These are phyloP conservation scores for Fusarium annulatum DNA, from an alignment of 2,329 filamentous ascomycete species.

Conservation along the genomic window DNA sequence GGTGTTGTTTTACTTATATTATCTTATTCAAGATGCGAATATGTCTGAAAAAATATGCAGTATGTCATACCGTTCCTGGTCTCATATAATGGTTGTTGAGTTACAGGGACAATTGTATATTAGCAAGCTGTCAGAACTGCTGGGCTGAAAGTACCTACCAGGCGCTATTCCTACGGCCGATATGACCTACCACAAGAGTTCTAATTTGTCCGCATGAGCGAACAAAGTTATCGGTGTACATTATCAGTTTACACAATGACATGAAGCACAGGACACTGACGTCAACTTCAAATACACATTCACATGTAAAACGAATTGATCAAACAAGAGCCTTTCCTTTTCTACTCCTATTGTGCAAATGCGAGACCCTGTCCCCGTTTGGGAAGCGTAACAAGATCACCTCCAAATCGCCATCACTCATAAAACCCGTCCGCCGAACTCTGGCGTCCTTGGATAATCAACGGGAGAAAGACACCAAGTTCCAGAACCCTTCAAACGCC, in stretches of 20 bases:
- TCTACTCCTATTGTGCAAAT: slow-evolving; percentile 53
- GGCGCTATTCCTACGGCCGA: not conserved
- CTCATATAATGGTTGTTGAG: too few species aligned
- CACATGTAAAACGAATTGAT: slow-evolving; percentile 33
- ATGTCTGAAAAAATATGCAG: not conserved
- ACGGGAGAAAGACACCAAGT: slow-evolving; percentile 7
- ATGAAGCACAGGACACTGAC: not conserved
- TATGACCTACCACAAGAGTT: not conserved
- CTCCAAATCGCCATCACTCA: slow-evolving; percentile 43
- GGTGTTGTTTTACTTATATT: fast-evolving
- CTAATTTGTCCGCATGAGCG: too few species aligned
- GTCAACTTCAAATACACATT: slow-evolving; percentile 1
- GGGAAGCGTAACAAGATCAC: slow-evolving; percentile 47
- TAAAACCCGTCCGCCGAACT: slow-evolving; percentile 38
- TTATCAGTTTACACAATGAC: not conserved
- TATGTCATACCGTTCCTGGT: not conserved
- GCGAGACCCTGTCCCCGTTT: slow-evolving; percentile 48
- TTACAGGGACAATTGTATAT: not conserved
- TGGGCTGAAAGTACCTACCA: not conserved
- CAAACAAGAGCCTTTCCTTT: slow-evolving; percentile 51
- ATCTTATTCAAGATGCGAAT: fast-evolving
- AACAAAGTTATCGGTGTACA: not conserved
- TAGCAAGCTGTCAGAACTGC: not conserved
- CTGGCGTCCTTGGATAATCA: slow-evolving; percentile 44
- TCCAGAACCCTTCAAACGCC: slow-evolving; percentile 16